A percentile compares a stretch with the other conserved stretches of the same genome.
These are phyloP conservation scores for Hemisphaericaspora nanyangensis DNA, from an alignment of 805 yeast species.

Conservation along the genomic window DNA sequence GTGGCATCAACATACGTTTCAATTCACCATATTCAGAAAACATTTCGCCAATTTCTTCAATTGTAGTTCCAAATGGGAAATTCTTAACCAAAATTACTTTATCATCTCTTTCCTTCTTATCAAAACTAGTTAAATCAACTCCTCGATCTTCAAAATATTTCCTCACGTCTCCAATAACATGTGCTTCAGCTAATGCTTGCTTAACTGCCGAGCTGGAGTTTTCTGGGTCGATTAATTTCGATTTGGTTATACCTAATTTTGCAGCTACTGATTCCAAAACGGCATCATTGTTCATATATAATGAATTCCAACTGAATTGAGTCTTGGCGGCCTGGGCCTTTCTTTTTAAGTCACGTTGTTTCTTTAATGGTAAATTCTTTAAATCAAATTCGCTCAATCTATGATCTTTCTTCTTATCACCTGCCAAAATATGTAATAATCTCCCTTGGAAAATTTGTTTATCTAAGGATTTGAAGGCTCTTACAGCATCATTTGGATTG, in stretches of 20 bases:
- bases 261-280: constrained; percentile 86
- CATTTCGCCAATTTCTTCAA: constrained; percentile 75
- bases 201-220: constrained; percentile 87
- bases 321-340: constrained; percentile 80
- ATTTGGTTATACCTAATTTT: constrained; percentile 76
- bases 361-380: constrained; percentile 86
- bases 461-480: constrained; percentile 72
- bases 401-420: constrained; percentile 76
- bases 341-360: constrained; percentile 79
- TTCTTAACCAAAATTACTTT: constrained; percentile 79
- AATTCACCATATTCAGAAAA: constrained; percentile 79
- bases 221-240: constrained; percentile 84
- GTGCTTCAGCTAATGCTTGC: constrained; percentile 96
- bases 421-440: constrained; percentile 83
- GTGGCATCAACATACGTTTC: constrained; percentile 84
- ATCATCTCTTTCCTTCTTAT: constrained; percentile 70
- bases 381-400: constrained; percentile 86
- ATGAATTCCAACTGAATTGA: constrained; percentile 93
- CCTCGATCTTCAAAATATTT: constrained; percentile 82
- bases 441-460: constrained; percentile 93
- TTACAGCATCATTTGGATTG: constrained; percentile 67
- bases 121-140: constrained; percentile 74
- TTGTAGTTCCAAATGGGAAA: constrained; percentile 82
- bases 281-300: constrained; percentile 87
- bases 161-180: constrained; percentile 87